Evolutionary conservation across 768 basidiomycete species (phyloP).

Genomic region (Tricholoma hemisulphureum): DNA sequence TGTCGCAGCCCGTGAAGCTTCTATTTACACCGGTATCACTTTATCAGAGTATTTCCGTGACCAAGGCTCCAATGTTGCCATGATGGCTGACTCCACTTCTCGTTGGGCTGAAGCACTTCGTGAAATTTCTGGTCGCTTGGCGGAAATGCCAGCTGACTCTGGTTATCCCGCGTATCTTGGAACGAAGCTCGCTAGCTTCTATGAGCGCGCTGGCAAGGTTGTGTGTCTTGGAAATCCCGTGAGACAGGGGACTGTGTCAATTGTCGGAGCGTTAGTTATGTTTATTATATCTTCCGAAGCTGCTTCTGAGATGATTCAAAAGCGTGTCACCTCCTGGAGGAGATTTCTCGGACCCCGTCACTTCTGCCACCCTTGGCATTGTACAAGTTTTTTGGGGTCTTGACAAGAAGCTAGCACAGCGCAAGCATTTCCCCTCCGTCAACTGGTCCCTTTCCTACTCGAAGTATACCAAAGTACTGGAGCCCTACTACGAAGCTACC

Average conservation of each 20-base stretch:
- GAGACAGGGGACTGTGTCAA: slow-evolving; percentile 91
- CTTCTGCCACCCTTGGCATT: slow-evolving; percentile 94
- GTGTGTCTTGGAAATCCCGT: slow-evolving; percentile 86
- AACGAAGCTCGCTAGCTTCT: slow-evolving; percentile 96
- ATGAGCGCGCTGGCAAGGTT: slow-evolving; percentile 97
- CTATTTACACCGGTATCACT: slow-evolving; percentile 99
- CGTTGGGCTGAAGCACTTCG: slow-evolving; percentile 99
- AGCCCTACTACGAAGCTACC: slow-evolving; percentile 86
- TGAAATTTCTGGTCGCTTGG: slow-evolving; percentile 98
- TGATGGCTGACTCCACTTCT: slow-evolving; percentile 99
- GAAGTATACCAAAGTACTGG: slow-evolving; percentile 93
- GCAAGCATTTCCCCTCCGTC: slow-evolving; percentile 99
- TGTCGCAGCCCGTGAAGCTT: slow-evolving; percentile 98
- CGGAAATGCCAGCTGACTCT: slow-evolving; percentile 99
- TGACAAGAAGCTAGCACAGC: slow-evolving; percentile 97
- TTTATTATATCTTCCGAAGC: neutral
- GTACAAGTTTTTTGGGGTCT: slow-evolving; percentile 99
- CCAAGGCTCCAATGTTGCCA: slow-evolving; percentile 94
- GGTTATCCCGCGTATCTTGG: slow-evolving; percentile 97
- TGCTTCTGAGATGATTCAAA: slow-evolving; percentile 13
- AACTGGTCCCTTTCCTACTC: slow-evolving; percentile 99
- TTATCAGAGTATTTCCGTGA: slow-evolving; percentile 99
- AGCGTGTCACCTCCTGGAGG: slow-evolving; percentile 99
- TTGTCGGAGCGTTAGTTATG: slow-evolving; percentile 91
- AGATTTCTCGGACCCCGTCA: slow-evolving; percentile 99